Evolutionary conservation across 768 basidiomycete species (phyloP), one percentile per base, ranked within the genome.

Genomic region (Suillus alpinus): DNA sequence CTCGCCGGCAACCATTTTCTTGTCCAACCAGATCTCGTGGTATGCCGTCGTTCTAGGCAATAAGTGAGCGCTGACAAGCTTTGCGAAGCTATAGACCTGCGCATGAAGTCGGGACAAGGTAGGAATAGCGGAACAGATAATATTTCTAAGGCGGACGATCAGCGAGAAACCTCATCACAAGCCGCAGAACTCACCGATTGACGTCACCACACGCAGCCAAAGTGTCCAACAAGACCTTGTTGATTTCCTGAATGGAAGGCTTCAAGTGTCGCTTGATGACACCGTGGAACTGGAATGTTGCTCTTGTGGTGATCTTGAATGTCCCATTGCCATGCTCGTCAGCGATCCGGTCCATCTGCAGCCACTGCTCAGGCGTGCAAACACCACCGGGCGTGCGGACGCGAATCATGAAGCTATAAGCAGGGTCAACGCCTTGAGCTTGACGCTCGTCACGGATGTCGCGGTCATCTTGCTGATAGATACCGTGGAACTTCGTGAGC

Each of bases 241-340:
- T 99, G 74, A 98, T 98, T 58, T 87, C 93, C 77, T 97, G 95
- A 64, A 99, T 98, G 18, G 95, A 92, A 34, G 92, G 88, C 77
- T 98, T 98, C 73, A 99, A 76, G 73, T 99, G 94, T 64, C 84
- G 84, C 81, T 99, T 99, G 80, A 99, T 94, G 67, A 99, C 92
- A 59, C 97, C 97, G 74, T 99, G 97, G 83, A 97, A 98, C 77
- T 99, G 97, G 89, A 98, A 99, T 10, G 97, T 99, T 73, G 94
- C 87, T 63, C 97, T 83, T 37, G 97, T 99, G 51, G 97, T 99
- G 65, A 99, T 88, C 81, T 99, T 99, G 79, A 98, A 91, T 6
- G 95, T 94, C 50, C 91, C 87, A 62, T 86, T 91, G 6, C 94
- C 97, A 73, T 95, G 93, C 73, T 94, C 92, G 71, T 98, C 97